Conservation (phyloP, 345 rosid species). For the Rhodomyrtus tomentosa region DNA sequence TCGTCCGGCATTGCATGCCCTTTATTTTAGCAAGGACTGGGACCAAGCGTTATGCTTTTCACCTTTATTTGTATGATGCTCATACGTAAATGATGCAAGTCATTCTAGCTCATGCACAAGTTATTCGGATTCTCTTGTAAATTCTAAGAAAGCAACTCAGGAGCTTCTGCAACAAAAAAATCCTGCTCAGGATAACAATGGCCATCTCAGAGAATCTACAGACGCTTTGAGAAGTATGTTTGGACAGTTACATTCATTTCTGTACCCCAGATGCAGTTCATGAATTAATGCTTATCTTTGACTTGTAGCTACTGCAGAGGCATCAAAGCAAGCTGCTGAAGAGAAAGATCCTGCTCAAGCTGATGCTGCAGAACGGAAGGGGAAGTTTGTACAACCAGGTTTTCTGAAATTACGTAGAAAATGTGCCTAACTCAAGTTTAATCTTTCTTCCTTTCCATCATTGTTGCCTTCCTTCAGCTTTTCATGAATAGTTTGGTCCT, state of each 20-base stretch:
- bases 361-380: conserved; percentile 97
- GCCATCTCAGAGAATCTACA: too few species aligned
- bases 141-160: too few species aligned
- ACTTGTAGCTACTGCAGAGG: conserved; percentile 79
- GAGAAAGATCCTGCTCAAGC: conserved; percentile 94
- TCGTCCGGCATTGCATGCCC: not conserved
- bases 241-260: not conserved
- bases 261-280: not conserved
- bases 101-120: conserved; percentile 26
- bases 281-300: not conserved
- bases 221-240: conserved; percentile 61
- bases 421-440: not conserved
- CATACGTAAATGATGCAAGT: conserved; percentile 22
- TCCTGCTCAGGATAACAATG: too few species aligned
- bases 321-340: conserved; percentile 84
- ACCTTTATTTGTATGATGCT: not conserved
- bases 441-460: not conserved
- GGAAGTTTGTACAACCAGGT: conserved; percentile 83
- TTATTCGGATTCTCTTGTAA: conserved; percentile 4
- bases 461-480: not conserved
- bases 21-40: not conserved
- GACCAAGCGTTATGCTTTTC: not conserved
- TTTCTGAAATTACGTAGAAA: not conserved
- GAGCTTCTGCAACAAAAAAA: too few species aligned
- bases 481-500: not conserved